phyloP scores from a whole-genome alignment of 192 early-diverging fungal genomes.

The Linnemannia zychae region DNA sequence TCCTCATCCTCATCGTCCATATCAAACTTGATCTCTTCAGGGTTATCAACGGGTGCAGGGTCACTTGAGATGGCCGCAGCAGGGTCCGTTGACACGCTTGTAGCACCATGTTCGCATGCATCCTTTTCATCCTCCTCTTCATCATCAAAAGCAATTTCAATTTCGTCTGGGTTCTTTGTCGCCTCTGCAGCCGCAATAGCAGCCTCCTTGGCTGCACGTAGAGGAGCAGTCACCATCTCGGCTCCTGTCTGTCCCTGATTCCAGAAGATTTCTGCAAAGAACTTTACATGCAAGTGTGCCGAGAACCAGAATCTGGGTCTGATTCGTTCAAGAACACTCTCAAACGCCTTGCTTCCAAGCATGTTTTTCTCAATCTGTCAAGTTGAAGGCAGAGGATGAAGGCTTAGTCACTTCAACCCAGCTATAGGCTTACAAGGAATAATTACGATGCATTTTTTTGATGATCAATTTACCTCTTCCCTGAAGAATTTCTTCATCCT shows the following conservation, averaged over 20 bases:
- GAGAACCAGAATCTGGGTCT: constrained; percentile 94
- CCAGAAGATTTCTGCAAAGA: constrained; percentile 76
- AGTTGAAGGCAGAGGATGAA: background rate
- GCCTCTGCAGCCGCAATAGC: background rate
- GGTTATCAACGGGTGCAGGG: constrained; percentile 55
- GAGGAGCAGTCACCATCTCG: constrained; percentile 35
- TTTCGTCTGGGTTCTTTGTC: constrained; percentile 58
- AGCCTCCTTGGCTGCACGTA: background rate
- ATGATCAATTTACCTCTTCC: constrained; percentile 74
- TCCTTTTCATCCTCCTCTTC: constrained; percentile 26
- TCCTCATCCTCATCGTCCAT: constrained; percentile 57
- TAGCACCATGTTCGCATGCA: background rate
- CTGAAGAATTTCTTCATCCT: constrained; percentile 79
- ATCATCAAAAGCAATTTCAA: constrained; percentile 46
- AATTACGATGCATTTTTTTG: background rate
- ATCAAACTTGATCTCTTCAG: constrained; percentile 72
- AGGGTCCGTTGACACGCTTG: background rate
- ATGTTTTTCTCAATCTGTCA: constrained; percentile 73
- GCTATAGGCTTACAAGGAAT: background rate
- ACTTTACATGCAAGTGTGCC: constrained; percentile 96
- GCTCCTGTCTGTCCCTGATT: constrained; percentile 52
- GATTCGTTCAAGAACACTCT: constrained; percentile 79
- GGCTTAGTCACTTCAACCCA: background rate
- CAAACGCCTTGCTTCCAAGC: constrained; percentile 83
- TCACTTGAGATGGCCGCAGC: background rate